Evolutionary conservation across 805 yeast species (phyloP), one percentile per base, ranked within the genome.

Genomic region (Suhomyces vadensis): DNA sequence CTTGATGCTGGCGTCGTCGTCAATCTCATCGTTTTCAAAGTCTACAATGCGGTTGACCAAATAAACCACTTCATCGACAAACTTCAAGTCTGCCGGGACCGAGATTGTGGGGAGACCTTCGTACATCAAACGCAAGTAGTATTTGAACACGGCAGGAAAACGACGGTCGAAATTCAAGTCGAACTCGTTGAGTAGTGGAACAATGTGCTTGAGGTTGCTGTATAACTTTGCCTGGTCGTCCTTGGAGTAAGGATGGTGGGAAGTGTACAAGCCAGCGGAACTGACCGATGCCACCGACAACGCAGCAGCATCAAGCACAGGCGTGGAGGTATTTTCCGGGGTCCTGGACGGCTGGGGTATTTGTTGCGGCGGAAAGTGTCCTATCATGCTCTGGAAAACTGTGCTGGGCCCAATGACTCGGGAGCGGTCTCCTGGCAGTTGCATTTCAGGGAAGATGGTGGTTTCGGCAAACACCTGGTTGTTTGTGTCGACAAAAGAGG

Each of bases 161-260:
- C 42, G 39, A 1, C 49, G 24, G 31, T 58, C 54, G 24, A 67
- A 57, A n/a, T 53, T 44, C 7, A 61, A 47, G 17, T 49, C 55
- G 22, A 55, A 58, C 27, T 66, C 72, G 22, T 52, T 53, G 16
- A 68, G 46, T 8, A 59, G 52, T 1, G 64, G 60, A 3, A 68
- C 50, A 4, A 61, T 49, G 23, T 52, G 52, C n/a, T 35, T 44
- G 21, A 60, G 36, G 24, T 46, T 50, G 7, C 44, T 26, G 23
- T 55, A 36, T 6, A 60, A 33, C 9, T 50, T 45, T 4, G 37
- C 11, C 31, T 44, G 57, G 19, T 57, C 63, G 14, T 41, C 51
- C 13, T 24, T 46, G 4, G 54, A 42, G 25, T 46, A 51, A 6
- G 49, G 55, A 14, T 48, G 49, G 10, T 24, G 14, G 5, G 37